Base-by-base conservation (phyloP, 805 yeast genomes). In the Wickerhamiella cacticola region DNA sequence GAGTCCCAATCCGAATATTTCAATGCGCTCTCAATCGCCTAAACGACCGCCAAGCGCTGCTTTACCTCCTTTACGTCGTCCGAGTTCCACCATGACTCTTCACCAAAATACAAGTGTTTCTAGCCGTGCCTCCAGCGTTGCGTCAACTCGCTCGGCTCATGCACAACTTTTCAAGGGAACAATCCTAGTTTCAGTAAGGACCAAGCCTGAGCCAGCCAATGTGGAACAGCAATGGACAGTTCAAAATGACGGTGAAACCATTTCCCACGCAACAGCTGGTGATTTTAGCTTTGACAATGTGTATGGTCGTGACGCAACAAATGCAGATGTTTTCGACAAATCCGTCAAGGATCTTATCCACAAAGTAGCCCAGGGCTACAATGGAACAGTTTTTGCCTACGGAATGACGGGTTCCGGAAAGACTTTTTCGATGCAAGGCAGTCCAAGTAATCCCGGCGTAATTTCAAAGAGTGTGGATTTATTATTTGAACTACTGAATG, bases 391-490 rank as follows among this genome's bases (percentile, higher is more conserved):
- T 0, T 86, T 89, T 62, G 96, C 97, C 0, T 86, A 86, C 58
- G 96, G 96, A 29, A 83, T 83, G 86, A 86, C 96, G 0, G 95
- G 95, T 0, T 81, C 94, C 1, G 96, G 96, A 9, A 86, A 86
- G 63, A 86, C 96, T 0, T 79, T 75, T 59, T 76, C 94, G 1
- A 86, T 86, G 94, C 80, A 79, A 53, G 95, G 95, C 25, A 52
- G 55, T 4, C 80, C 78, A 52, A 21, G 23, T 15, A 57, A 54
- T 29, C 78, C 80, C 0, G 95, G 95, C 3, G 70, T 86, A 43
- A 81, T 87, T 38, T 78, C 80, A 34, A 66, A 78, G 33, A 79
- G 89, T 4, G 79, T 80, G 10, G 68, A 71, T 48, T 74, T 75
- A 39, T 68, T 83, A 2, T 87, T 79, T 57, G 63, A 68, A 12